phyloP scores from a whole-genome alignment of 768 basidiomycete species.

The Rhizopogon rudus region DNA sequence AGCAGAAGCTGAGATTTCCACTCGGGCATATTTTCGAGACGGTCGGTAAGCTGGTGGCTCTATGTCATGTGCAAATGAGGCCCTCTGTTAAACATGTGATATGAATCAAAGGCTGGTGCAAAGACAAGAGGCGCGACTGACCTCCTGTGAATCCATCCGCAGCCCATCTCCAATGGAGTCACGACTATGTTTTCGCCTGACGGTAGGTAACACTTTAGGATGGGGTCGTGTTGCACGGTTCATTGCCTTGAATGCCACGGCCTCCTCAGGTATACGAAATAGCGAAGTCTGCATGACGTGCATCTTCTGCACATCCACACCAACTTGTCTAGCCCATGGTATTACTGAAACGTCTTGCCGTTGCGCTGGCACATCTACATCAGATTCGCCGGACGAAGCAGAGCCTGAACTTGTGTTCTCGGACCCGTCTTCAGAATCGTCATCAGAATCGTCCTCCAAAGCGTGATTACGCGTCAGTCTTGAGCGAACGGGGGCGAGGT shows the following conservation, averaged over 20 bases:
- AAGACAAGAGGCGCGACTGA: constrained; percentile 23
- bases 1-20: constrained; percentile 62
- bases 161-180: constrained; percentile 72
- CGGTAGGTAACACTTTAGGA: constrained; percentile 30
- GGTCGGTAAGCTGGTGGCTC: constrained; percentile 66
- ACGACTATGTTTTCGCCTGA: constrained; percentile 69
- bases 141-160: constrained; percentile 59
- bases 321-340: constrained; percentile 68
- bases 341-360: constrained; percentile 47
- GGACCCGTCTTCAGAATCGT: constrained; percentile 44
- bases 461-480: constrained; percentile 35
- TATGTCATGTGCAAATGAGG: constrained; percentile 74
- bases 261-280: constrained; percentile 75
- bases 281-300: constrained; percentile 92
- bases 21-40: constrained; percentile 76
- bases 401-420: constrained; percentile 31
- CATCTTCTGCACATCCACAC: constrained; percentile 83
- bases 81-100: constrained; percentile 41
- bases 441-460: constrained; percentile 50
- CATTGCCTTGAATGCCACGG: constrained; percentile 54
- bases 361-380: constrained; percentile 10
- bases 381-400: constrained; percentile 20
- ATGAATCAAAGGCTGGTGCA: background rate
- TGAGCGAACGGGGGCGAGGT: constrained; percentile 27
- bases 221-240: constrained; percentile 35